A percentile compares a stretch with the other conserved stretches of the same genome.
These are phyloP conservation scores for Protea cynaroides DNA, from an alignment of 164 flowering plant species.

Conservation along the genomic window DNA sequence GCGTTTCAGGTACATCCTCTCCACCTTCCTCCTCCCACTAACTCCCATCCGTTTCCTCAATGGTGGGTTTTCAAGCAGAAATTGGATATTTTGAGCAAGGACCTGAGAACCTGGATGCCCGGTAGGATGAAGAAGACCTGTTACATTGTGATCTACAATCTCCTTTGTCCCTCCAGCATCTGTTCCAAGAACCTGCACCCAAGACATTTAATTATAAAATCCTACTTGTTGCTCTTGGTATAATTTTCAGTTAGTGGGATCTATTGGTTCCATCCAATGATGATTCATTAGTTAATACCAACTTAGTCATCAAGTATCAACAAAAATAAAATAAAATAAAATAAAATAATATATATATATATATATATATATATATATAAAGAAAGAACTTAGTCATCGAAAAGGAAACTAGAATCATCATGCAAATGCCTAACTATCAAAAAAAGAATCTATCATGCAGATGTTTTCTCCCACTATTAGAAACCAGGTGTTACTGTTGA, in stretches of 20 bases:
- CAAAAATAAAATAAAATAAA: too few relatives aligned
- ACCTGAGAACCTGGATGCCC: constrained; percentile 62
- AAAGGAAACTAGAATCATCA: neutral
- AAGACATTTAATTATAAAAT: neutral
- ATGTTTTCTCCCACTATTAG: too few relatives aligned
- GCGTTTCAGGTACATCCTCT: constrained; percentile 72
- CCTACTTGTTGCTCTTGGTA: neutral
- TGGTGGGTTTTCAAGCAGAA: constrained; percentile 55
- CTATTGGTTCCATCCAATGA: neutral
- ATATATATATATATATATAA: too few relatives aligned
- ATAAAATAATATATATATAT: too few relatives aligned
- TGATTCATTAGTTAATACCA: neutral
- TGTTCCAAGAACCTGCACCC: constrained; percentile 84
- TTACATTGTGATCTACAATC: constrained; percentile 81
- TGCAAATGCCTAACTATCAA: too few relatives aligned
- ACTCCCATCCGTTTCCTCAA: constrained; percentile 66
- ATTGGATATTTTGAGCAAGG: constrained; percentile 61
- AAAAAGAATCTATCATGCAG: neutral
- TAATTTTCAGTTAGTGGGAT: too few relatives aligned
- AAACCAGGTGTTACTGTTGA: neutral
- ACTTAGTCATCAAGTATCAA: neutral
- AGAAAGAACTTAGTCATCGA: neutral
- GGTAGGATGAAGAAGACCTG: constrained; percentile 83
- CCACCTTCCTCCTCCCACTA: constrained; percentile 67
- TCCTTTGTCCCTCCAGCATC: constrained; percentile 94